Evolutionary conservation across 139 green algal species (phyloP).

Genomic region (Micromonas commoda): DNA sequence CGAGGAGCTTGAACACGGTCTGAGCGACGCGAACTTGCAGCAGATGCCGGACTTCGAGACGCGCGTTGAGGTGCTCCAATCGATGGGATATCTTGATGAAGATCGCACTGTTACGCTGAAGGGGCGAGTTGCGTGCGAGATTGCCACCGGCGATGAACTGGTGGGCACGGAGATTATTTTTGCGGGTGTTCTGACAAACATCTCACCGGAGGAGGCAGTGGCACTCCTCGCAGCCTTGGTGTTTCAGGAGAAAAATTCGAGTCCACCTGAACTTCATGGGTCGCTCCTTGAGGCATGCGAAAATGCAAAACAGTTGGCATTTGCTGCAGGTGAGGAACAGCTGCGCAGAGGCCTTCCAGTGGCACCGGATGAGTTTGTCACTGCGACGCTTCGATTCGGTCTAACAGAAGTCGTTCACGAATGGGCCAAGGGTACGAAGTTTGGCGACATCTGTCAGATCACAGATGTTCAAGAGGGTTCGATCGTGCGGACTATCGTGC

Average conservation of each 20-base stretch:
- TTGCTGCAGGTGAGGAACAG: slow-evolving; percentile 51
- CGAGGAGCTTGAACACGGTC: slow-evolving; percentile 43
- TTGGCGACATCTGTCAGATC: slow-evolving; percentile 76
- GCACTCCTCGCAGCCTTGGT: slow-evolving; percentile 84
- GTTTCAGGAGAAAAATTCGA: slow-evolving; percentile 78
- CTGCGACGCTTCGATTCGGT: slow-evolving; percentile 53
- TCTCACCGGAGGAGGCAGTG: slow-evolving; percentile 77
- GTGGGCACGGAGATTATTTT: slow-evolving; percentile 88
- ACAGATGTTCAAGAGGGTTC: slow-evolving; percentile 91
- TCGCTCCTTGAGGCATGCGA: not conserved
- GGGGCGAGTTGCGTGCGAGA: slow-evolving; percentile 80
- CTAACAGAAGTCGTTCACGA: slow-evolving; percentile 86
- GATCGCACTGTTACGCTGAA: slow-evolving; percentile 20
- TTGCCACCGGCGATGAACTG: slow-evolving; percentile 87
- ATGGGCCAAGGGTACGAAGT: slow-evolving; percentile 85
- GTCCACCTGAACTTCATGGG: not conserved
- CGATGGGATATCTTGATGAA: slow-evolving; percentile 67
- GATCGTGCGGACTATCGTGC: slow-evolving; percentile 83
- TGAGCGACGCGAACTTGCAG: slow-evolving; percentile 68
- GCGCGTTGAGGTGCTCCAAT: slow-evolving; percentile 62
- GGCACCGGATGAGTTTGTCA: slow-evolving; percentile 61
- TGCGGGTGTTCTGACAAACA: slow-evolving; percentile 53
- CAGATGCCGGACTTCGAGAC: slow-evolving; percentile 84
- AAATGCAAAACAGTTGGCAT: not conserved
- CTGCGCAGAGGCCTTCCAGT: slow-evolving; percentile 41